Evolutionary conservation across 768 basidiomycete species (phyloP).

Genomic region (Rhizopogon vulgaris): DNA sequence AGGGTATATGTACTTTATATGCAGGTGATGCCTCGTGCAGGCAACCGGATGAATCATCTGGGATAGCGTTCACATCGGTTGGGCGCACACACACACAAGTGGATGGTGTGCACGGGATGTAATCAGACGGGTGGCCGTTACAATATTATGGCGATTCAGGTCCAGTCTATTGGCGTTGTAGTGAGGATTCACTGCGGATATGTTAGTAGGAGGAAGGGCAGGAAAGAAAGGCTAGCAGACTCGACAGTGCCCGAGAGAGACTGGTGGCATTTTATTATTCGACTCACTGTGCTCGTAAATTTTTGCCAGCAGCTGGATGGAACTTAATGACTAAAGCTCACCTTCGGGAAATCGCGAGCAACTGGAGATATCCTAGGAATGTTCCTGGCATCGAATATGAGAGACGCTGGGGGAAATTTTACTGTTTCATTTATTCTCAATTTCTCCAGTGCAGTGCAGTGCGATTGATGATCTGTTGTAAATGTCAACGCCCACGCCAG

Average conservation of each 20-base stretch:
- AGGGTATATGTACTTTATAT: neutral
- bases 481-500: neutral
- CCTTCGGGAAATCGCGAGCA: neutral
- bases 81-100: neutral
- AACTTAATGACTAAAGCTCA: neutral
- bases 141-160: neutral
- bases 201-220: neutral
- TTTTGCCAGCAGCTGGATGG: neutral
- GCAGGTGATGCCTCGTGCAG: neutral
- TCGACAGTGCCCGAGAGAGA: too few species aligned
- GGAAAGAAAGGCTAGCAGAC: neutral
- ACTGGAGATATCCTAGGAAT: neutral
- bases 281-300: neutral
- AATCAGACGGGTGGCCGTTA: neutral
- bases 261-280: too few species aligned
- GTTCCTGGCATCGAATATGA: neutral
- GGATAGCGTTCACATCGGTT: neutral
- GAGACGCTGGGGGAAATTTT: neutral
- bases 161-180: neutral
- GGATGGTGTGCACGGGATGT: neutral
- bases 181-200: neutral
- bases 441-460: neutral
- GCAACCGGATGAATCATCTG: neutral
- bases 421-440: neutral
- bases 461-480: neutral